These are phyloP conservation scores for Wakefieldia striispora DNA, from an alignment of 768 basidiomycete species.

Conservation along the genomic window DNA sequence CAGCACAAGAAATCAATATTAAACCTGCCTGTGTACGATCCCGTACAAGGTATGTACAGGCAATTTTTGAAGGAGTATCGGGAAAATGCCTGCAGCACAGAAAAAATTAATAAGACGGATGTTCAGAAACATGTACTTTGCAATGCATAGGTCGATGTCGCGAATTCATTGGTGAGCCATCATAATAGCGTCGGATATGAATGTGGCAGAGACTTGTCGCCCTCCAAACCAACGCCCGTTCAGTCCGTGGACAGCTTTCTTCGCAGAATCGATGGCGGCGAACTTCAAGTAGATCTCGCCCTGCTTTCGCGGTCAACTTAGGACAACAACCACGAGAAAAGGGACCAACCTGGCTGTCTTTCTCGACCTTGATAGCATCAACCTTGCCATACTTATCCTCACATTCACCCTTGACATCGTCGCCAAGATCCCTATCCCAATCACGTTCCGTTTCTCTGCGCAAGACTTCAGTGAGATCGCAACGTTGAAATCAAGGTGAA, in stretches of 20 bases:
- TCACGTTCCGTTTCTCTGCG: slow-evolving; percentile 89
- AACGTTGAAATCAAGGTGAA: slow-evolving; percentile 1
- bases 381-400: slow-evolving; percentile 89
- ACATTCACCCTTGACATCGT: slow-evolving; percentile 95
- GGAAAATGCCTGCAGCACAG: slow-evolving; percentile 30
- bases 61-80: slow-evolving; percentile 31
- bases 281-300: slow-evolving; percentile 99
- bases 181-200: slow-evolving; percentile 94
- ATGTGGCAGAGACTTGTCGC: slow-evolving; percentile 79
- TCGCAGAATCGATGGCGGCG: slow-evolving; percentile 71
- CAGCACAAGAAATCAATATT: slow-evolving; percentile 30
- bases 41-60: slow-evolving; percentile 33
- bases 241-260: slow-evolving; percentile 82
- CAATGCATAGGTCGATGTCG: slow-evolving; percentile 29
- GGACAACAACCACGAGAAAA: neutral
- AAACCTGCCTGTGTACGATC: slow-evolving; percentile 39
- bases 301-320: slow-evolving; percentile 39
- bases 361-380: slow-evolving; percentile 87
- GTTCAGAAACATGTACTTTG: slow-evolving; percentile 25
- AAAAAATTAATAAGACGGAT: slow-evolving; percentile 28
- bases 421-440: slow-evolving; percentile 95
- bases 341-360: slow-evolving; percentile 78
- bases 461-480: slow-evolving; percentile 5
- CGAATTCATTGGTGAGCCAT: slow-evolving; percentile 73
- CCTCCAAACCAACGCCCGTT: slow-evolving; percentile 98